A percentile compares a stretch with the other conserved stretches of the same genome.
Conservation (phyloP, 2,329 filamentous ascomycete species). For the Xylariaceae sp. region DNA sequence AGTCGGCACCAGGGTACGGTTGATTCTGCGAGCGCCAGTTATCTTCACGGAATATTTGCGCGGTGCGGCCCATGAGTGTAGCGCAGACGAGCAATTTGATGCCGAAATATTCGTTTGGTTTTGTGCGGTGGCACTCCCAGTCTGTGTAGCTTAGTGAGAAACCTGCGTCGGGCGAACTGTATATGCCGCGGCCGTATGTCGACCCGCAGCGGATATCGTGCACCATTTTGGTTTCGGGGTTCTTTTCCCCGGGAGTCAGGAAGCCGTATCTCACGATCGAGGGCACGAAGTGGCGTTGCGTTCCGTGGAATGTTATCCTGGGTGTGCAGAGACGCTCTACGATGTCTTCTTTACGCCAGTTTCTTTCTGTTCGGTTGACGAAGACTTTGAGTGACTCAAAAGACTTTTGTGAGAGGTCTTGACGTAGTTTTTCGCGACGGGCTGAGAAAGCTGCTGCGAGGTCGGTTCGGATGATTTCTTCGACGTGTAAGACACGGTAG, state of each 20-base stretch:
- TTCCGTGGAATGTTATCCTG: conserved; percentile 41
- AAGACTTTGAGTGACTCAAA: conserved; percentile 5
- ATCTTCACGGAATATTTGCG: conserved; percentile 28
- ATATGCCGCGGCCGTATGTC: conserved; percentile 42
- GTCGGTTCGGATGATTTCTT: conserved; percentile 37
- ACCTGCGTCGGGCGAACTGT: conserved; percentile 40
- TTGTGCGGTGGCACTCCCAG: conserved; percentile 28
- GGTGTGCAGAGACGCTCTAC: conserved; percentile 37
- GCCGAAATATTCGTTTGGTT: conserved; percentile 33
- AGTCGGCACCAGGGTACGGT: conserved; percentile 32
- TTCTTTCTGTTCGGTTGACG: not conserved
- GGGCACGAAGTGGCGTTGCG: conserved; percentile 33
- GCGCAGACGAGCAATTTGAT: conserved; percentile 45
- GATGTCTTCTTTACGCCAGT: conserved; percentile 28
- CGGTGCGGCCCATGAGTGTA: conserved; percentile 42
- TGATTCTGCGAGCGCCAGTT: conserved; percentile 27
- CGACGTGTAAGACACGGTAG: conserved; percentile 39
- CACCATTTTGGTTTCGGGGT: conserved; percentile 27
- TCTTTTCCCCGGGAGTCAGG: conserved; percentile 34
- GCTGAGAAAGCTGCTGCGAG: conserved; percentile 31
- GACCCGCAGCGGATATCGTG: conserved; percentile 36
- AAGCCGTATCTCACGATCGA: conserved; percentile 46
- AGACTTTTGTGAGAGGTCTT: conserved; percentile 19
- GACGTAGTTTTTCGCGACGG: conserved; percentile 27
- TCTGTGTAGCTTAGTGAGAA: conserved; percentile 39